A percentile compares a stretch with the other conserved stretches of the same genome.
Evolutionary conservation across 495 filamentous ascomycete species (phyloP).

Genomic region (Thermothielavioides terrestris): DNA sequence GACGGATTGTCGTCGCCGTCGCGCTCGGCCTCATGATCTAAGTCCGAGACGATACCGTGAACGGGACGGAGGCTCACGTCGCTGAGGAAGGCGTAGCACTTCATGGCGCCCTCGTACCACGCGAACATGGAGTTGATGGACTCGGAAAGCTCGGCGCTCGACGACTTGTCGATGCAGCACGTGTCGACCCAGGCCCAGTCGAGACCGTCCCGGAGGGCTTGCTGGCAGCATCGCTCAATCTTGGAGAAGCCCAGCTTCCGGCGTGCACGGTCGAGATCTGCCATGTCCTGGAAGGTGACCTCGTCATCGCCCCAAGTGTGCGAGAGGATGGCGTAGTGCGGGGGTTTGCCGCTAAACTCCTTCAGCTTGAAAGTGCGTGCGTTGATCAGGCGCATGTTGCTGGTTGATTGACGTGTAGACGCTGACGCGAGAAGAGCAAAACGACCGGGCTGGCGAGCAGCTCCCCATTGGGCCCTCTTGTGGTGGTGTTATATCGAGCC

Average conservation of each 20-base stretch:
- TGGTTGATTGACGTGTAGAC: no score
- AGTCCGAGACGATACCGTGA: no score
- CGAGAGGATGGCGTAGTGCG: constrained; percentile 16
- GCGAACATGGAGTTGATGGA: constrained; percentile 31
- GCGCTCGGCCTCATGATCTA: no score
- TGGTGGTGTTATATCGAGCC: no score
- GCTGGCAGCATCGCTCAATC: constrained; percentile 9
- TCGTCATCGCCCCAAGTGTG: constrained; percentile 17
- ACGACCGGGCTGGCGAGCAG: no score
- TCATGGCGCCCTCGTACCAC: background rate
- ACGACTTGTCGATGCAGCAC: constrained; percentile 32
- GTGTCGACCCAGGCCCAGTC: constrained; percentile 20
- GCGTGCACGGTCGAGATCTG: background rate
- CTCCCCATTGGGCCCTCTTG: no score
- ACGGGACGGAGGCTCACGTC: no score
- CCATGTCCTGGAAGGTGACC: constrained; percentile 10
- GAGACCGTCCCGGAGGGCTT: constrained; percentile 1
- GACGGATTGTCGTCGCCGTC: no score
- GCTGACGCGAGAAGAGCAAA: no score
- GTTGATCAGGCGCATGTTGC: background rate
- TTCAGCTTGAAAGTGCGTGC: background rate
- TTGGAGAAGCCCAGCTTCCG: constrained; percentile 22
- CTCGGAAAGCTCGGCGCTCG: constrained; percentile 31
- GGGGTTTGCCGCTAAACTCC: background rate
- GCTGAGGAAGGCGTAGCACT: constrained; percentile 17